Conservation (phyloP, 768 basidiomycete genomes). For the Lactifluus echinatus region DNA sequence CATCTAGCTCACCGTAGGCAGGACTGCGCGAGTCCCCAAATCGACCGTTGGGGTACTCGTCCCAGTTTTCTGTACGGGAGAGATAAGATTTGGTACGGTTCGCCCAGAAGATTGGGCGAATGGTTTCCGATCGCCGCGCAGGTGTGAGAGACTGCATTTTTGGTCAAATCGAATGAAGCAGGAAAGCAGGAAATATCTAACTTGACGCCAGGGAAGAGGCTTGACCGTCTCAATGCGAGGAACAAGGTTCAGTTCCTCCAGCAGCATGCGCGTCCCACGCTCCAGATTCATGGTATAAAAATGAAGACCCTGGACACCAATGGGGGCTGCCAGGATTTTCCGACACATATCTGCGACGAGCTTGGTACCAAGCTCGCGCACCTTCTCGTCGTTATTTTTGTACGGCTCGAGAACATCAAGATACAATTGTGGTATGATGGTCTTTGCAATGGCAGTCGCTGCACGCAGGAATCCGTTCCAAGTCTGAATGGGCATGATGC, state of each 20-base stretch:
- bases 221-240: conserved; percentile 86
- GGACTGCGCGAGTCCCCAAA: conserved; percentile 97
- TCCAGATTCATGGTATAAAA: conserved; percentile 98
- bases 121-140: conserved; percentile 80
- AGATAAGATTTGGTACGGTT: conserved; percentile 93
- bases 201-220: conserved; percentile 96
- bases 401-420: conserved; percentile 74
- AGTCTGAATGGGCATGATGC: conserved; percentile 92
- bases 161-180: conserved; percentile 13
- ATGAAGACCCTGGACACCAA: conserved; percentile 85
- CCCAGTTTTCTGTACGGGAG: conserved; percentile 97
- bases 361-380: conserved; percentile 86
- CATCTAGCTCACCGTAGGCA: conserved; percentile 96
- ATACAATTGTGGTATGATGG: conserved; percentile 65
- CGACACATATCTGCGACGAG: conserved; percentile 93
- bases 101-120: conserved; percentile 98
- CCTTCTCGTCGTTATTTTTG: conserved; percentile 89
- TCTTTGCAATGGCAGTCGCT: conserved; percentile 63
- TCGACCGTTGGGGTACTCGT: conserved; percentile 98
- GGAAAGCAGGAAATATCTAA: conserved; percentile 26
- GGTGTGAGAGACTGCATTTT: conserved; percentile 75
- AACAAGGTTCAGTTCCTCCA: conserved; percentile 85
- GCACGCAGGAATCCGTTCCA: conserved; percentile 92
- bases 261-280: conserved; percentile 89
- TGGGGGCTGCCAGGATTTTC: conserved; percentile 65